Evolutionary conservation across 208 protist genomes (phyloP).

Genomic region (Eutreptiella sp.): DNA sequence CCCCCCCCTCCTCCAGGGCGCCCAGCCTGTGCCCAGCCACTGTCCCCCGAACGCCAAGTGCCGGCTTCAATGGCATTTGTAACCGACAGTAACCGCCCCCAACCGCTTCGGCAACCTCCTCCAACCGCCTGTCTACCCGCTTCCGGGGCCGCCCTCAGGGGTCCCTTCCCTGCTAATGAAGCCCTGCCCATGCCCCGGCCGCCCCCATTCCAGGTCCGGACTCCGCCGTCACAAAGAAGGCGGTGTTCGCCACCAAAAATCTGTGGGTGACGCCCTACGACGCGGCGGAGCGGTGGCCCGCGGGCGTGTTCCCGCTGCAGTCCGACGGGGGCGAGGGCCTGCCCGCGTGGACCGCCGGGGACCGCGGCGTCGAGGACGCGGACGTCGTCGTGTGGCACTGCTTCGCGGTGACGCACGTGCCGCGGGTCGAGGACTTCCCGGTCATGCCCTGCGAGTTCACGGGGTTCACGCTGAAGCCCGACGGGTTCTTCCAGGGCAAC

Average conservation of each 20-base stretch:
- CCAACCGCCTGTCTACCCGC: no score
- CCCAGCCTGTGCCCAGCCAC: no score
- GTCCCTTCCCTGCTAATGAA: no score
- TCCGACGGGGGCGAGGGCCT: slow-evolving; percentile 29
- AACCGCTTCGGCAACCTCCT: no score
- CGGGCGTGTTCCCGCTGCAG: slow-evolving; percentile 34
- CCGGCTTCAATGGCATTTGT: no score
- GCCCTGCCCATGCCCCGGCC: no score
- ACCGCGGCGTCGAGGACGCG: slow-evolving; percentile 29
- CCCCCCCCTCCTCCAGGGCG: no score
- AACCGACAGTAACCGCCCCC: no score
- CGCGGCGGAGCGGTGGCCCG: not conserved
- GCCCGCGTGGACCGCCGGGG: slow-evolving; percentile 13
- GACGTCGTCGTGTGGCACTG: slow-evolving; percentile 38
- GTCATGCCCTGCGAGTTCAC: slow-evolving; percentile 33
- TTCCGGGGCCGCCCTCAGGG: no score
- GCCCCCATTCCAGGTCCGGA: no score
- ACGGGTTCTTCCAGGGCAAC: slow-evolving; percentile 37
- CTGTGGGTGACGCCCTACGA: slow-evolving; percentile 29
- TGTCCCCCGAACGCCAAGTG: no score
- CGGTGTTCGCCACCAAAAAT: slow-evolving; percentile 18
- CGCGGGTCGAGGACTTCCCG: slow-evolving; percentile 28
- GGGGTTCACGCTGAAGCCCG: slow-evolving; percentile 31
- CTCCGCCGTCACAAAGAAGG: no score
- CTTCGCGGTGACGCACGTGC: slow-evolving; percentile 22